A percentile compares a stretch with the other conserved stretches of the same genome.
Evolutionary conservation across 2,329 filamentous ascomycete genomes (phyloP).

Genomic region (Diaporthe ilicicola): DNA sequence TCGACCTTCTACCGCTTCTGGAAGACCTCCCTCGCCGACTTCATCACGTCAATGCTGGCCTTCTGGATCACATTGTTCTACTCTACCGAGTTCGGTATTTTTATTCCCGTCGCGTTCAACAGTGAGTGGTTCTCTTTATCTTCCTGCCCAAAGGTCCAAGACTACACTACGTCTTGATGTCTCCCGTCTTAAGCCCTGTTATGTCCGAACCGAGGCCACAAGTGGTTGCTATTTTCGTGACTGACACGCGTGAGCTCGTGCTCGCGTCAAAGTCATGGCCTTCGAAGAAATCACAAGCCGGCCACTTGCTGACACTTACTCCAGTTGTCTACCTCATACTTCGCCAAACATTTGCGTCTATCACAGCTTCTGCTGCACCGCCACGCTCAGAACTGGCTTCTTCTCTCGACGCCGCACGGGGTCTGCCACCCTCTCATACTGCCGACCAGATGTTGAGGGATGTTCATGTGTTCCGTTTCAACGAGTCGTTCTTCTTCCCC

Average conservation of each 20-base stretch:
- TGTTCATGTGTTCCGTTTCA: conserved; percentile 64
- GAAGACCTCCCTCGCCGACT: conserved; percentile 70
- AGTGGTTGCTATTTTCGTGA: too few relatives aligned
- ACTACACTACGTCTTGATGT: neutral
- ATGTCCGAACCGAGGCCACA: too few relatives aligned
- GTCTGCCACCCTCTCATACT: conserved; percentile 45
- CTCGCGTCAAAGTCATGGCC: too few relatives aligned
- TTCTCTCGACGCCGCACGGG: conserved; percentile 38
- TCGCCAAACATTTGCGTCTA: conserved; percentile 62
- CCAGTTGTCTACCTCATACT: conserved; percentile 64
- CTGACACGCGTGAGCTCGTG: too few relatives aligned
- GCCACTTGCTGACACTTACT: neutral
- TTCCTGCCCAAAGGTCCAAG: neutral
- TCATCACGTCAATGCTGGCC: conserved; percentile 68
- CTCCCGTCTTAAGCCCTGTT: neutral
- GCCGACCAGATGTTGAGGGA: conserved; percentile 43
- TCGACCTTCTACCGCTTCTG: conserved; percentile 70
- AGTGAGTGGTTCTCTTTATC: conserved; percentile 34
- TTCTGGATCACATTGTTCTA: conserved; percentile 72
- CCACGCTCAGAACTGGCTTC: conserved; percentile 41
- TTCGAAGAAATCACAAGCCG: neutral
- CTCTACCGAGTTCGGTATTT: conserved; percentile 68
- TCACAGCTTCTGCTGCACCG: conserved; percentile 42
- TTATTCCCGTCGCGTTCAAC: conserved; percentile 67
- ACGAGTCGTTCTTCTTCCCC: conserved; percentile 67